Base-by-base conservation (phyloP, 805 yeast species). In the Barnettozyma wickerhamii region DNA sequence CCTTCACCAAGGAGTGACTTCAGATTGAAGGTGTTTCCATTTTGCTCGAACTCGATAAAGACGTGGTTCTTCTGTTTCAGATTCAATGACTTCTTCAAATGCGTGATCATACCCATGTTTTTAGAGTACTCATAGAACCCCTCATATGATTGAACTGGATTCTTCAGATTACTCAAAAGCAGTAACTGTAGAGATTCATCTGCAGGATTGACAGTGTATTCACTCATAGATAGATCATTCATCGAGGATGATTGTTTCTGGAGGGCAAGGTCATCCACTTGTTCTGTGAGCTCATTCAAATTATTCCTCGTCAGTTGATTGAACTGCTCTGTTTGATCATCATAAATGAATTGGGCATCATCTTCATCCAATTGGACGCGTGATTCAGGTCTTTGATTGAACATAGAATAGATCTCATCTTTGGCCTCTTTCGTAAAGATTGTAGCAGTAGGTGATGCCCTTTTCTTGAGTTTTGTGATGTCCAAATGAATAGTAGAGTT, bases 401-500 rank as follows among this genome's bases (percentile, higher is more conserved):
- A 84, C 88, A 88, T 84, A 13, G 76, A 72, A 46, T 74, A 66
- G 0, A 88, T 81, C 50, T 87, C 96, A 40, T 77, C 75, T 42
- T 79, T 74, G 2, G 95, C 91, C 52, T 79, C 77, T 37, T 79
- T 77, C 1, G 95, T 83, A 55, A 74, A 82, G 54, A 81, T 64
- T 0, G 96, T 89, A 48, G 84, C 72, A 0, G 96, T 88, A 1
- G 95, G 95, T 0, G 95, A 83, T 12, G 69, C 65, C 4, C 77
- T 73, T 23, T 58, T 53, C 20, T 47, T 47, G n/a, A 52, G 37
- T 19, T 27, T 36, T 7, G 35, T 33, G 23, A 38, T 41, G 27
- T 45, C 35, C 20, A 54, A 30, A 4, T 46, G 50, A 10, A 51
- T 50, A 2, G 64, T 58, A 4, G 26, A 14, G 41, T 32, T 31